Evolutionary conservation across 306 rosid species (phyloP).

Genomic region (Corylus heterophylla): DNA sequence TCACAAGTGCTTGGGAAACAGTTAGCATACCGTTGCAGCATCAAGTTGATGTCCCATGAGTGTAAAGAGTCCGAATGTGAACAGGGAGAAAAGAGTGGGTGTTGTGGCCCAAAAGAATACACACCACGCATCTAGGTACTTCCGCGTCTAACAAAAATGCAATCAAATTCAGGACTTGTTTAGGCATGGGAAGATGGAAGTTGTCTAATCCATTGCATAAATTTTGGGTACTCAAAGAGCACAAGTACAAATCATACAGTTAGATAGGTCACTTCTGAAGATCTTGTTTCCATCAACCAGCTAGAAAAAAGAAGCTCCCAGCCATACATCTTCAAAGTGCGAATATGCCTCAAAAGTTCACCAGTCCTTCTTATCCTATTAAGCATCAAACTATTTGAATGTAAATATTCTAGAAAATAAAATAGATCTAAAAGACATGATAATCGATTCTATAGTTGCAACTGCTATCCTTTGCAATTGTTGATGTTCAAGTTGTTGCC

Average conservation of each 20-base stretch:
- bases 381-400: slow-evolving; percentile 14
- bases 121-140: slow-evolving; percentile 98
- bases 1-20: slow-evolving; percentile 25
- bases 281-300: slow-evolving; percentile 95
- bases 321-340: slow-evolving; percentile 89
- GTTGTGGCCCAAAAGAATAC: slow-evolving; percentile 99
- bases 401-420: not conserved
- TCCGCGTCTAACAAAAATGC: slow-evolving; percentile 67
- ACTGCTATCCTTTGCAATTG: not conserved
- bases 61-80: slow-evolving; percentile 85
- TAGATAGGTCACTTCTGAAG: slow-evolving; percentile 77
- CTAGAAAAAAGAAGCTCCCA: slow-evolving; percentile 91
- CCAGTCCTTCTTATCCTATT: slow-evolving; percentile 83
- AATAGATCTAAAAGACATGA: not conserved
- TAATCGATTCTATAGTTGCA: not conserved
- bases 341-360: slow-evolving; percentile 82
- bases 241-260: slow-evolving; percentile 53
- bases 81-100: slow-evolving; percentile 87
- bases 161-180: slow-evolving; percentile 24
- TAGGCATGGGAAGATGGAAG: slow-evolving; percentile 15
- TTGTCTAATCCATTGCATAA: slow-evolving; percentile 17
- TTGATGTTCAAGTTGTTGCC: not conserved
- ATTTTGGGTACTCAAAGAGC: slow-evolving; percentile 12
- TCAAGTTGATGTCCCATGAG: slow-evolving; percentile 90
- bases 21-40: slow-evolving; percentile 79